These are phyloP conservation scores for Eimeria necatrix DNA, from an alignment of 169 alveolate genomes.

Conservation along the genomic window DNA sequence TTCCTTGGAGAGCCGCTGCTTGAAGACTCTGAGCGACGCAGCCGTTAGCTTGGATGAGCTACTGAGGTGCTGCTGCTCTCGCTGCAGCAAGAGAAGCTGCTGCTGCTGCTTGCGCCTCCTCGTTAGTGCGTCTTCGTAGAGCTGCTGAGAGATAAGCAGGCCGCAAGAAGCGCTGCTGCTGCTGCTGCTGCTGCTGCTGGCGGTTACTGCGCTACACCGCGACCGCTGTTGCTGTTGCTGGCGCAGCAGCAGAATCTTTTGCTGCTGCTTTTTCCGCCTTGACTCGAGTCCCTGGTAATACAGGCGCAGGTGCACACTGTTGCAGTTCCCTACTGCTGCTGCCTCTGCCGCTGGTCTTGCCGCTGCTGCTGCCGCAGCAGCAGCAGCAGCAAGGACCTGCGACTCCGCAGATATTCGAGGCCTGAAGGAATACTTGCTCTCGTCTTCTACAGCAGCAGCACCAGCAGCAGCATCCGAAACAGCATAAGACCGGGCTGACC, in stretches of 20 bases:
- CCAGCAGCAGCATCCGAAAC: not conserved
- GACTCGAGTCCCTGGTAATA: conserved; percentile 39
- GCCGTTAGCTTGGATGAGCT: conserved; percentile 11
- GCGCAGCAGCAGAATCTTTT: conserved; percentile 44
- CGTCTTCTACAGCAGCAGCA: conserved; percentile 18
- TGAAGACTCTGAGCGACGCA: conserved; percentile 39
- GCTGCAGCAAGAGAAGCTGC: conserved; percentile 43
- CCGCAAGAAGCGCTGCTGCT: conserved; percentile 54
- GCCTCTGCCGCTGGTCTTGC: conserved; percentile 36
- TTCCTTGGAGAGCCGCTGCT: conserved; percentile 42
- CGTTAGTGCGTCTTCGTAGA: conserved; percentile 34
- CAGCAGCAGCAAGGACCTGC: conserved; percentile 52
- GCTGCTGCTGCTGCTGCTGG: conserved; percentile 45
- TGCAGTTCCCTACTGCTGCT: conserved; percentile 59
- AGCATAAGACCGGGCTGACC: conserved; percentile 26
- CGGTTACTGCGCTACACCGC: not conserved
- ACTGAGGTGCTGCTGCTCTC: conserved; percentile 45
- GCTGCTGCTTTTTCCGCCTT: conserved; percentile 32
- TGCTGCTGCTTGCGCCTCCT: conserved; percentile 59
- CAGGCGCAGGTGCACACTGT: conserved; percentile 43
- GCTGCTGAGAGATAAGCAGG: conserved; percentile 18
- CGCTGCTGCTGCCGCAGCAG: conserved; percentile 57
- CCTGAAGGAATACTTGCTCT: conserved; percentile 23
- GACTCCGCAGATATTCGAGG: conserved; percentile 68
- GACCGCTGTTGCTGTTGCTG: conserved; percentile 28